Conservation (phyloP, 306 rosid genomes). For the Cercis canadensis region DNA sequence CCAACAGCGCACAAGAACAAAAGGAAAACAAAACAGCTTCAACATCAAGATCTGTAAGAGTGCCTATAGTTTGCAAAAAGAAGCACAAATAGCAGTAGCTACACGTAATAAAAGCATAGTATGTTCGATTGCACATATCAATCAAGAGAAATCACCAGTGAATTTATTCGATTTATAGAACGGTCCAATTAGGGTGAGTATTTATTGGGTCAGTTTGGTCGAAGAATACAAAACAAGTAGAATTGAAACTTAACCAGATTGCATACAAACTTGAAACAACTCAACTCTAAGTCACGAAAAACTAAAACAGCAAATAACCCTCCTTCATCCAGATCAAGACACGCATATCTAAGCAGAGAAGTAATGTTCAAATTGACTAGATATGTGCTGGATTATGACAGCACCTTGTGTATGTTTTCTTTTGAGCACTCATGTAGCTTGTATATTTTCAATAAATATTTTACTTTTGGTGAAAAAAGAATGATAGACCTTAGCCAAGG, state of each 20-base stretch:
- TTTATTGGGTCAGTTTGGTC: conserved; percentile 9
- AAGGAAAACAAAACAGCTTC: conserved; percentile 14
- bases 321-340: not conserved
- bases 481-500: not conserved
- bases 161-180: conserved; percentile 4
- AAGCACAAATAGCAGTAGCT: conserved; percentile 28
- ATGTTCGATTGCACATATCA: too few relatives aligned
- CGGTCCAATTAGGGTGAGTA: conserved; percentile 3
- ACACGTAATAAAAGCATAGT: conserved; percentile 9
- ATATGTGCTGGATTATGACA: not conserved
- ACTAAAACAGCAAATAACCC: conserved; percentile 1
- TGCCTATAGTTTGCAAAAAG: not conserved
- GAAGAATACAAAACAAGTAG: conserved; percentile 11
- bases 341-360: not conserved
- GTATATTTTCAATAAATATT: not conserved
- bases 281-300: not conserved
- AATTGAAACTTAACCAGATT: not conserved
- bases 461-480: conserved; percentile 16
- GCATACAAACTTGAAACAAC: not conserved
- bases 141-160: not conserved
- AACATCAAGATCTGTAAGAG: conserved; percentile 9
- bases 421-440: conserved; percentile 20
- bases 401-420: not conserved
- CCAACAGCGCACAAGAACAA: conserved; percentile 17
- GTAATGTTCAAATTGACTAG: not conserved